Percentiles rank a stretch among this genome's conserved stretches.
Evolutionary conservation across 495 filamentous ascomycete species (phyloP).

Genomic region (Neurospora sp.): DNA sequence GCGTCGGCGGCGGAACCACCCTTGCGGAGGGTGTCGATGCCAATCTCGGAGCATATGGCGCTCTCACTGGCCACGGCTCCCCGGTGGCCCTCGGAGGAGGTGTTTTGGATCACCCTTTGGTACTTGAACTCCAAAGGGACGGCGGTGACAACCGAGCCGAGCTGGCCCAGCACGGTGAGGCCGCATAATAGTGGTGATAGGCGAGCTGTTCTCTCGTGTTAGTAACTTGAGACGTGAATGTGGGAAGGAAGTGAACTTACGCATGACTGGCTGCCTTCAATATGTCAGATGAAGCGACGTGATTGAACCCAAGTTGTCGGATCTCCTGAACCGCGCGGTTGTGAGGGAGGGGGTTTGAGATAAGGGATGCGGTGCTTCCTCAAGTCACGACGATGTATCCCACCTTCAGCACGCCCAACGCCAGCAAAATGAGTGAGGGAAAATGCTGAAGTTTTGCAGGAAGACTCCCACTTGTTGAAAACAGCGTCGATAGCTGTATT

Average conservation of each 20-base stretch:
- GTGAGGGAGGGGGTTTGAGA: not conserved
- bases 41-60: slow-evolving; percentile 64
- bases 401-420: not conserved
- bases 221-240: not conserved
- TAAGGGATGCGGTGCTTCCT: not conserved
- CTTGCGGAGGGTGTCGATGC: slow-evolving; percentile 55
- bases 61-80: slow-evolving; percentile 80
- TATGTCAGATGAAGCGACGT: not conserved
- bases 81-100: slow-evolving; percentile 7
- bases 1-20: slow-evolving; percentile 74
- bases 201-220: not conserved
- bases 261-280: not conserved
- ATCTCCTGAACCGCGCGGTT: not conserved
- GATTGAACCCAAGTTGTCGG: not conserved
- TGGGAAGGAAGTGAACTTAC: not conserved
- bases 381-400: not conserved
- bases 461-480: not conserved
- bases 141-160: slow-evolving; percentile 1
- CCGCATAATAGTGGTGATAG: slow-evolving; percentile 5
- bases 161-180: slow-evolving; percentile 2
- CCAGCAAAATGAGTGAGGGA: not conserved
- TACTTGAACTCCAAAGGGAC: not conserved
- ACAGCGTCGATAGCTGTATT: too few relatives aligned
- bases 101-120: not conserved
- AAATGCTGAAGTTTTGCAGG: not conserved